Evolutionary conservation across 2,329 filamentous ascomycete genomes (phyloP), one percentile per base, ranked within the genome.

Genomic region (Pestalotiopsis sp.): DNA sequence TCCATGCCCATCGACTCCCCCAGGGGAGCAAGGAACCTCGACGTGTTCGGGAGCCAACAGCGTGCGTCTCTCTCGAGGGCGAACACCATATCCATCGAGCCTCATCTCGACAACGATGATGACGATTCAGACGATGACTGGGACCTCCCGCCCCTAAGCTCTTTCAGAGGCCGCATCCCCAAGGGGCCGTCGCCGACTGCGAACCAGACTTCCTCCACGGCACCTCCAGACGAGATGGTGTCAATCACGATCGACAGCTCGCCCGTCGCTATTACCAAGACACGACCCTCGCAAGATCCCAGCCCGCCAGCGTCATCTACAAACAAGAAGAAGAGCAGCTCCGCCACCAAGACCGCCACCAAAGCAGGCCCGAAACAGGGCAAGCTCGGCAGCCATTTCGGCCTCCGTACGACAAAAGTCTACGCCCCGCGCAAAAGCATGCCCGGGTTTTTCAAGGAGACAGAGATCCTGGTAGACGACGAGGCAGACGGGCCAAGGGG

Each of bases 391-490:
- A 62, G 68, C 41, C 56, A 67, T 5, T 72, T 74, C 65, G 66
- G 62, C 11, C 72, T 69, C 52, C 63, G 69, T 31, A 76, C 52
- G 73, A 84, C 82, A 70, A 84, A 80, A 69, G 69, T 83, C 13
- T 77, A 82, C 69, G 72, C 82, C 45, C 81, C 82, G 13, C 78
- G 78, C 57, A 74, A 74, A 31, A 81, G 80, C 59, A 74, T 74
- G 14, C 73, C 74, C 5, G 83, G 83, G 3, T 85, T 83, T 73
- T 81, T 82, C 70, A 73, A 76, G 31, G 82, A 79, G 64, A 56
- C 79, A 20, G 78, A 80, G 17, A 71, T 78, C 45, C 70, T 67
- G 58, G 72, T 70, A 17, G 76, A 76, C 25, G 76, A 79, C 36
- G 78, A 73, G 2, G 75, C 72, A 68, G 4, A 41, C 74, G 9